Base-by-base conservation (phyloP, 441 rosid species). In the Syzygium syzygioides region DNA sequence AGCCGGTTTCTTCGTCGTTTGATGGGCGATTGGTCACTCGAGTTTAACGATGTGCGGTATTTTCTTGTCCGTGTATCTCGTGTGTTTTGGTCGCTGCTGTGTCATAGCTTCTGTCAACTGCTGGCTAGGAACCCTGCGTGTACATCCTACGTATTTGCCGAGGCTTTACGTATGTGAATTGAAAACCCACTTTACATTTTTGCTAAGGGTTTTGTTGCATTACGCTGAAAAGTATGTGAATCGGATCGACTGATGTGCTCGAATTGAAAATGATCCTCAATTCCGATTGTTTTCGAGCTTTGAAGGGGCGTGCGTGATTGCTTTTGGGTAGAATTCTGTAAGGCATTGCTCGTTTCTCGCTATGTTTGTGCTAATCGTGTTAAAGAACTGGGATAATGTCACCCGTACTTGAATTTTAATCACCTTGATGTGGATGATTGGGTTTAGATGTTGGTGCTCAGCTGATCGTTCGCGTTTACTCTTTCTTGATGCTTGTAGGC, bases 401-500 rank as follows among this genome's bases (percentile, higher is more conserved):
- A 41, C 60, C 59, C 85, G 34, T 64, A 50, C 34, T 57, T 45
- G 79, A 4, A 32, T 48, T 87, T 50, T 66, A 32, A 50, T 64
- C 34, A 41, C 55, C 79, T 87, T n/a, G 84, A 19, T 55, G 41
- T 28, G 79, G 88, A 68, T 41, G 48, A 68, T 68, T 86, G 45
- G 32, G 64, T 68, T 64, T 66, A 37, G 79, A 37, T 62, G 34
- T 17, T 7, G 87, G 87, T 14, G 2, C 45, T 34, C 25, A 34
- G 57, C 86, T 85, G 79, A 55, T 88, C 45, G 87, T 23, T 26
- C 71, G 18, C 41, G 48, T 66, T 88, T 85, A 80, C 62, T 88
- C 79, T 87, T 66, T 79, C 76, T 48, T 79, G 86, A 79, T 32
- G 87, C 88, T 83, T 91, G 66, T 88, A 98, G 99, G 97, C 98